phyloP scores from a whole-genome alignment of 1,284 basidiomycete species.

The Trichosporon coremiiforme region DNA sequence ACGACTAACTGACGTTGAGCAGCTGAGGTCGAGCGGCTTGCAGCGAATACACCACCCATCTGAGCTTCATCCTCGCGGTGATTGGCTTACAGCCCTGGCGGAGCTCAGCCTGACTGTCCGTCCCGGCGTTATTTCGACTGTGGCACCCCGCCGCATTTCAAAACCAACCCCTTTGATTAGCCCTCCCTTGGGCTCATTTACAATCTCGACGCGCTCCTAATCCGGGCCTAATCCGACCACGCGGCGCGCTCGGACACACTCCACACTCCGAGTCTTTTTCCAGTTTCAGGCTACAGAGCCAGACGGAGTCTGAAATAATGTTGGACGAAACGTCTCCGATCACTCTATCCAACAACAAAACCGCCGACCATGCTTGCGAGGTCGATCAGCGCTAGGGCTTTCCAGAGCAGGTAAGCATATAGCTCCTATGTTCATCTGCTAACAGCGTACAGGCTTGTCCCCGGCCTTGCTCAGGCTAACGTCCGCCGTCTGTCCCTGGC shows the following conservation, averaged over 20 bases:
- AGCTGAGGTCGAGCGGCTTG: constrained; percentile 4
- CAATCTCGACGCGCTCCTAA: not conserved
- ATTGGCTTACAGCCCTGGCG: constrained; percentile 1
- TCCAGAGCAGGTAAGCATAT: constrained; percentile 28
- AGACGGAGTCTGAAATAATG: constrained; percentile 14
- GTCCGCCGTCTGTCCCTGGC: constrained; percentile 34
- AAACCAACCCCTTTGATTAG: not conserved
- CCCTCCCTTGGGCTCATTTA: not conserved
- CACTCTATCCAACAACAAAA: constrained; percentile 15
- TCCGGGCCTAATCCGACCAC: not conserved
- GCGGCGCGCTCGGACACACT: constrained; percentile 9
- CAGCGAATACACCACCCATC: constrained; percentile 17
- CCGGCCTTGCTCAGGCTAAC: constrained; percentile 22
- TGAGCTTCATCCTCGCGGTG: constrained; percentile 15
- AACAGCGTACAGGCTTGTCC: constrained; percentile 24
- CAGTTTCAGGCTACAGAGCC: not conserved
- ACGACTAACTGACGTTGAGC: constrained; percentile 19
- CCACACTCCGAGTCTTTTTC: constrained; percentile 17
- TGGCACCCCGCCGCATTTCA: constrained; percentile 5
- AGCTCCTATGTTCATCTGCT: not conserved
- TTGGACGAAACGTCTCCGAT: not conserved
- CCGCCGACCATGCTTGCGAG: constrained; percentile 28
- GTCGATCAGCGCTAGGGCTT: constrained; percentile 28
- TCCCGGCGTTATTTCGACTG: constrained; percentile 18
- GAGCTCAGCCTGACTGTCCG: constrained; percentile 14